These are phyloP conservation scores for Marchantia paleacea DNA, from an alignment of 225 moss, liverwort and hornwort species.

Conservation along the genomic window DNA sequence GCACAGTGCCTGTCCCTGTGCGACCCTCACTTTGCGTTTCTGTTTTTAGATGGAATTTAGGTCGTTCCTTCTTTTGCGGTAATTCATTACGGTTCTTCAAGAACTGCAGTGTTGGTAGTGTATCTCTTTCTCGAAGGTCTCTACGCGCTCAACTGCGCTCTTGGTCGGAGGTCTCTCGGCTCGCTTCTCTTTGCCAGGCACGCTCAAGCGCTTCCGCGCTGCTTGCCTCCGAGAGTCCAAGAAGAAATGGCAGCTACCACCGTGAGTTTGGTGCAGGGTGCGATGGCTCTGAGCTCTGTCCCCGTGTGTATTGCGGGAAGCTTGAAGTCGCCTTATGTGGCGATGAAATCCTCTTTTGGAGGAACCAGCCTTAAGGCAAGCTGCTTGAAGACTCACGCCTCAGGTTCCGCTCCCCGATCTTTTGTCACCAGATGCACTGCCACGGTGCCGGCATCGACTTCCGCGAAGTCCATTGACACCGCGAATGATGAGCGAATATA, in stretches of 20 bases:
- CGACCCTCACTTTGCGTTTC: not conserved
- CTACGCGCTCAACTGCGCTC: not conserved
- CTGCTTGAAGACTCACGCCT: conserved; percentile 17
- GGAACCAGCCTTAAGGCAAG: conserved; percentile 24
- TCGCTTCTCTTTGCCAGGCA: not conserved
- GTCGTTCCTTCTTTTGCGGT: not conserved
- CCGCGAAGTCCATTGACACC: conserved; percentile 35
- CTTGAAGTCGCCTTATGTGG: not conserved
- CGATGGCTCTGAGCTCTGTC: conserved; percentile 13
- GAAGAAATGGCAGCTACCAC: conserved; percentile 12
- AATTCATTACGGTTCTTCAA: not conserved
- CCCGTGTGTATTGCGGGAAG: conserved; percentile 4
- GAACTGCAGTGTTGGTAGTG: too few relatives aligned
- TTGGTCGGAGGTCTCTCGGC: not conserved
- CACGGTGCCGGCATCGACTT: conserved; percentile 44
- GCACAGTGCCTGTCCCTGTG: not conserved
- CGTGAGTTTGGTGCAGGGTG: conserved; percentile 2
- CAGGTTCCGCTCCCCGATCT: not conserved
- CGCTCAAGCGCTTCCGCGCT: not conserved
- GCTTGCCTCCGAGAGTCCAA: not conserved
- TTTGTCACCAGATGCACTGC: conserved; percentile 49
- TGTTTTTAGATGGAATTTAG: conserved; percentile 9
- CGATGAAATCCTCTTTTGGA: conserved; percentile 20
- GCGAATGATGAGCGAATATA: conserved; percentile 69
- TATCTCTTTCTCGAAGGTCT: not conserved